phyloP scores from a whole-genome alignment of 106 monocot genomes.

The Dioscorea alata region DNA sequence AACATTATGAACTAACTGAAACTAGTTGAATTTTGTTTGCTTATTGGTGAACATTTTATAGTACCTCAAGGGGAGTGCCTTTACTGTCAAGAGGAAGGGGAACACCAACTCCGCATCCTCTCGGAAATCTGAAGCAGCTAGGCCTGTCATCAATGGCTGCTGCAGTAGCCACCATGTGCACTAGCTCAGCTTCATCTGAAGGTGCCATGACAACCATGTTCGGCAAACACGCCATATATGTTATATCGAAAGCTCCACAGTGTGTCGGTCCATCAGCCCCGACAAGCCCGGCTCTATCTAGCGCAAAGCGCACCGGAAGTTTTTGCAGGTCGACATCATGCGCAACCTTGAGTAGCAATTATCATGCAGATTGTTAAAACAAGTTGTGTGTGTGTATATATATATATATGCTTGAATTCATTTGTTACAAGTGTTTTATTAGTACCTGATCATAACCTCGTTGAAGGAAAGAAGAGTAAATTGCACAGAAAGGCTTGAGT shows the following conservation, averaged over 20 bases:
- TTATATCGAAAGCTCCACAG: constrained; percentile 79
- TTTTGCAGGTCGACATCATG: constrained; percentile 91
- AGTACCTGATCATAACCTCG: constrained; percentile 83
- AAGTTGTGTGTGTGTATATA: too few relatives aligned
- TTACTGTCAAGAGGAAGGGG: constrained; percentile 50
- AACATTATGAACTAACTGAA: not conserved
- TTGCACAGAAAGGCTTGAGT: constrained; percentile 93
- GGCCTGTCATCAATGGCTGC: constrained; percentile 82
- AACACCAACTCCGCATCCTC: constrained; percentile 68
- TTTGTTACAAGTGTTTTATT: too few relatives aligned
- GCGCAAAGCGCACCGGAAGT: constrained; percentile 67
- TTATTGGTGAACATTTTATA: not conserved
- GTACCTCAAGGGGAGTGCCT: constrained; percentile 73
- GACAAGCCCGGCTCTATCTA: constrained; percentile 82
- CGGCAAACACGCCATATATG: constrained; percentile 88
- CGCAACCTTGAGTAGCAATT: constrained; percentile 37
- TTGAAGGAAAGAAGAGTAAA: constrained; percentile 91
- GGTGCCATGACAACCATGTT: constrained; percentile 98
- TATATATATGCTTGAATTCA: too few relatives aligned
- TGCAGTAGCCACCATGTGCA: constrained; percentile 93
- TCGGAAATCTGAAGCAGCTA: constrained; percentile 75
- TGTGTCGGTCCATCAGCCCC: constrained; percentile 92
- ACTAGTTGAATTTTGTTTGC: not conserved
- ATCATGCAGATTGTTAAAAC: too few relatives aligned
- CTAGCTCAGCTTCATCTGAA: constrained; percentile 75